Evolutionary conservation across 176 grass and related monocot species (phyloP).

Genomic region (Rhynchospora pubera): DNA sequence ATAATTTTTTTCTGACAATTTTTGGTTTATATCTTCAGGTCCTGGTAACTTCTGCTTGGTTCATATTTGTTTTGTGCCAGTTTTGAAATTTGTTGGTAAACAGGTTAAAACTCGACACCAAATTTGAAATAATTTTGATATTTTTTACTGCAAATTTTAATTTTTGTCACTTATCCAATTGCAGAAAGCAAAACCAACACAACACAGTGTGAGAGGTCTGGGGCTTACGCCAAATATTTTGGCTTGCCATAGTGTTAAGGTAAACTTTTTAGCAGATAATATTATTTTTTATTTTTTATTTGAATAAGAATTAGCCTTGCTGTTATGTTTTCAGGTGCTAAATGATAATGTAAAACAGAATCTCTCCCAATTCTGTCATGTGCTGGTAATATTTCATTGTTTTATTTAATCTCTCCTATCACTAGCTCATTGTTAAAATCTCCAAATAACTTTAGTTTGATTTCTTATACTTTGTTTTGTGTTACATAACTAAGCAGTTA

Average conservation of each 20-base stretch:
- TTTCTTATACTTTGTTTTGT: no score
- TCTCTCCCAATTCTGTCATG: no score
- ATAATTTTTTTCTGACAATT: no score
- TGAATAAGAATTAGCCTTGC: not conserved
- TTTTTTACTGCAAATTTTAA: slow-evolving; percentile 13
- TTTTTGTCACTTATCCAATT: slow-evolving; percentile 5
- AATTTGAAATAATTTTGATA: slow-evolving; percentile 16
- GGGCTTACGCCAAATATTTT: slow-evolving; percentile 91
- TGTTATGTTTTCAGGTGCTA: slow-evolving; percentile 50
- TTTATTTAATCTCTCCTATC: no score
- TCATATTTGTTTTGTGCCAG: no score
- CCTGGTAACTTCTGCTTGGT: no score
- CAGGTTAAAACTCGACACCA: slow-evolving; percentile 47
- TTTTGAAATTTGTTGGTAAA: no score
- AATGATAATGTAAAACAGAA: slow-evolving; percentile 82
- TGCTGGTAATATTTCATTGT: no score
- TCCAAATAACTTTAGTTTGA: no score
- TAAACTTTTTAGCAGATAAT: slow-evolving; percentile 9
- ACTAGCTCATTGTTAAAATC: no score
- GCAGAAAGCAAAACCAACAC: slow-evolving; percentile 97
- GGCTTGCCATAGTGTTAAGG: slow-evolving; percentile 83
- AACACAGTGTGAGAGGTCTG: slow-evolving; percentile 96
- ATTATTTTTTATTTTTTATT: not conserved
- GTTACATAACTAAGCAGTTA: no score
- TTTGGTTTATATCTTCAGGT: no score